Percentiles rank a stretch among this genome's conserved stretches.
phyloP scores from a whole-genome alignment of 495 filamentous ascomycete species.

The Ramalina intermedia region DNA sequence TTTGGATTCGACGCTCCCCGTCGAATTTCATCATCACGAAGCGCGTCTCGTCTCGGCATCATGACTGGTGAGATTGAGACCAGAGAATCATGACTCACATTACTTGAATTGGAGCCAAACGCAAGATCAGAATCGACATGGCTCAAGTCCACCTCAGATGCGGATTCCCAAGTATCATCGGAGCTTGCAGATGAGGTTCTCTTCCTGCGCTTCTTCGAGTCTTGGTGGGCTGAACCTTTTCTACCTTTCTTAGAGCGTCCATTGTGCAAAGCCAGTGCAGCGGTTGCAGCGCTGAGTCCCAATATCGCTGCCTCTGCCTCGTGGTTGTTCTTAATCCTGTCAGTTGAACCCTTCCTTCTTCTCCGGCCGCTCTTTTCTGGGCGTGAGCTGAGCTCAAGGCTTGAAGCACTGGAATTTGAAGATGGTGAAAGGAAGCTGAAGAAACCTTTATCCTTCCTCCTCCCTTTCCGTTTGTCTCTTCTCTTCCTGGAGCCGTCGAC shows the following conservation, averaged over 20 bases:
- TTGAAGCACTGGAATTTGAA: conserved; percentile 31
- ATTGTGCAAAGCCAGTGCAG: conserved; percentile 34
- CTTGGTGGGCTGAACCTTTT: neutral
- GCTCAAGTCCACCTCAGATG: conserved; percentile 34
- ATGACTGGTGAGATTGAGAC: conserved; percentile 18
- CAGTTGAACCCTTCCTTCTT: conserved; percentile 21
- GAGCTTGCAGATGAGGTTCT: conserved; percentile 19
- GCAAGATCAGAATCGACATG: conserved; percentile 41
- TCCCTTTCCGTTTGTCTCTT: conserved; percentile 26
- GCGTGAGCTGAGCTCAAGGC: conserved; percentile 38
- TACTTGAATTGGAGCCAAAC: conserved; percentile 32
- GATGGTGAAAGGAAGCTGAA: conserved; percentile 48
- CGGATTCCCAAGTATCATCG: conserved; percentile 48
- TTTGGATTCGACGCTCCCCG: too few relatives aligned
- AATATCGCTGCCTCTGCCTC: conserved; percentile 40
- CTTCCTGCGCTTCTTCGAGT: conserved; percentile 5
- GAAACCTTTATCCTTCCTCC: conserved; percentile 31
- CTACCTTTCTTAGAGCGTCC: conserved; percentile 22
- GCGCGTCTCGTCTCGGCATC: too few relatives aligned
- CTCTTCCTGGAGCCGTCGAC: too few relatives aligned
- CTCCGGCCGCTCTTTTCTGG: conserved; percentile 22
- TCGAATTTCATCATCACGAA: too few relatives aligned
- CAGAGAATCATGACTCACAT: conserved; percentile 33
- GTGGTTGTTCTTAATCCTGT: conserved; percentile 22
- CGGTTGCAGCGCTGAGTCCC: conserved; percentile 42